Conservation (phyloP, 2,329 filamentous ascomycete species). For the Apiospora rasikravindrae region DNA sequence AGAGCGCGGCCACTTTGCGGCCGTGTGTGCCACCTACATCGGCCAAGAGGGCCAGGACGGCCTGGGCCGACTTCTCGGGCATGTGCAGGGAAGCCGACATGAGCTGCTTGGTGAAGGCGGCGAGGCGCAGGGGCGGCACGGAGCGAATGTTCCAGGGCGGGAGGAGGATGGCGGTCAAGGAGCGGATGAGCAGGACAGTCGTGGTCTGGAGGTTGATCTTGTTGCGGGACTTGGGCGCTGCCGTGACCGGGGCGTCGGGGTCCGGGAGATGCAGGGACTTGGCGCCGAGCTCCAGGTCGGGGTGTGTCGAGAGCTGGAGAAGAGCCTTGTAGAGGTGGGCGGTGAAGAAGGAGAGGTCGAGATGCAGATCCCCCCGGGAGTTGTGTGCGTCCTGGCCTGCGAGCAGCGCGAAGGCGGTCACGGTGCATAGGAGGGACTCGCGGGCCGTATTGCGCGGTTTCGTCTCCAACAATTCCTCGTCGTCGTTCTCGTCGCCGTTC, state of each 20-base stretch:
- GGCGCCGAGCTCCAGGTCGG: constrained; percentile 82
- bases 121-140: constrained; percentile 82
- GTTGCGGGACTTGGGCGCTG: constrained; percentile 51
- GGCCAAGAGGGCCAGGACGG: constrained; percentile 76
- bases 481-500: constrained; percentile 45
- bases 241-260: constrained; percentile 55
- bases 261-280: constrained; percentile 74
- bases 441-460: constrained; percentile 76
- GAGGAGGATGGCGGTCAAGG: constrained; percentile 80
- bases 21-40: constrained; percentile 83
- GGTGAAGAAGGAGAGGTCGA: constrained; percentile 95
- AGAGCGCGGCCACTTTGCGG: constrained; percentile 82
- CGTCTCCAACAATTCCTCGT: constrained; percentile 48
- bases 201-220: constrained; percentile 96
- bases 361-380: constrained; percentile 78
- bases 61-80: constrained; percentile 86
- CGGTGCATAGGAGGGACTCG: constrained; percentile 90
- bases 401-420: constrained; percentile 94
- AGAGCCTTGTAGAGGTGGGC: constrained; percentile 90
- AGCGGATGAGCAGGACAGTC: constrained; percentile 87
- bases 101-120: constrained; percentile 91
- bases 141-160: constrained; percentile 75
- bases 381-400: constrained; percentile 92
- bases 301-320: constrained; percentile 76
- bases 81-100: constrained; percentile 82